Evolutionary conservation across 169 alveolate genomes (phyloP), one percentile per base, ranked within the genome.

Genomic region (Eimeria sp.): DNA sequence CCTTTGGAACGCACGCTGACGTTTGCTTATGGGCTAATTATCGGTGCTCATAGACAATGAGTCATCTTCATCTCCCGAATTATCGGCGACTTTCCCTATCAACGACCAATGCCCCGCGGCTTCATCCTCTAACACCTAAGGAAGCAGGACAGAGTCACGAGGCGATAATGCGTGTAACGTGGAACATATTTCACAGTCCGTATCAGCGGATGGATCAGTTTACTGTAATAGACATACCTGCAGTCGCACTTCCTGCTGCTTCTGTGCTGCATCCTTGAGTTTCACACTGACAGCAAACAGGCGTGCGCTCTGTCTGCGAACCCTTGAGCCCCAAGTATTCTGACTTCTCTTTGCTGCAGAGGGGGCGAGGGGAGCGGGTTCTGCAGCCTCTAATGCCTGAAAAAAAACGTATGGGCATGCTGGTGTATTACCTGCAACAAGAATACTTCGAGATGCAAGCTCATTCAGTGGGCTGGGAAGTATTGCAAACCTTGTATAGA

Each of bases 331-430:
- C 82, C 62, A 64, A 87, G 14, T n/a, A 30, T 52, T 66, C 66
- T 85, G 78, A 8, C 58, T 40, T 18, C 58, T 20, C 46, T 87
- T 64, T 20, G 64, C 83, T 9, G 18, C 64, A 37, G 93, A 33
- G 49, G 68, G 83, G 82, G 83, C 72, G 60, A 87, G 62, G 27
- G 13, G 49, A 25, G 93, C 83, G 62, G 93, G 93, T 37, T 87
- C 93, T 23, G 93, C 93, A 62, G 93, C 93, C n/a, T 87, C 93
- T 64, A 87, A 43, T 20, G 93, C 93, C 93, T 87, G 83, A 23
- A 11, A 27, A 46, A n/a, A n/a, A 43, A 64, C 60, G 64, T 18
- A 64, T 49, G 25, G 27, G 64, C 43, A 25, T 23, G 11, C 30
- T 11, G 23, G 43, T 4, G 89, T 66, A 30, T 52, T 37, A 52